Evolutionary conservation across 2,329 filamentous ascomycete species (phyloP), one percentile per base, ranked within the genome.

Genomic region (Diaporthe velutina): DNA sequence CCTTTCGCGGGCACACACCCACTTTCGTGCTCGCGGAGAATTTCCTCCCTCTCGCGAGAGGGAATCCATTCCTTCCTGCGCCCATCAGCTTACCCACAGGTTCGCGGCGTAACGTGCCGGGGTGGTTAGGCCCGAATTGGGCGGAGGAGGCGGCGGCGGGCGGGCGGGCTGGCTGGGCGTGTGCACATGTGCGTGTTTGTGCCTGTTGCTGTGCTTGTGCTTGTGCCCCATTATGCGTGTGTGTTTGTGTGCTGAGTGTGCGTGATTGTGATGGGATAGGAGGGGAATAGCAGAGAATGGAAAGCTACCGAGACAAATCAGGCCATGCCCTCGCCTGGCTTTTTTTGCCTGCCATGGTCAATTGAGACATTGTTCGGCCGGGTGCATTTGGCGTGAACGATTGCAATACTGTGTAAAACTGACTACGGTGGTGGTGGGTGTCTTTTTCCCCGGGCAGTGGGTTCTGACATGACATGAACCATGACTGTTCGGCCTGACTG

Each of bases 391-490:
- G 66, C 42, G n/a, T 58, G 58, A 58, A 45, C 48, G n/a, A 54
- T 25, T 25, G 15, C 30, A 15, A 22, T 30, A 38, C 52, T 42
- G 8, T 28, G 38, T 8, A 17, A 17, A 30, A 19, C 10, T 15
- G 25, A 54, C 15, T 54, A 15, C 15, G 19, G 10, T 33, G 28
- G 55, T 30, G 38, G 52, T 30, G 22, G 25, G 54, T 33, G 40
- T 38, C 17, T 38, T 33, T 17, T 28, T 42, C 33, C 64, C 64
- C 12, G 30, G 42, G 13, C 42, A 25, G 57, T 64, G 57, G 58
- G 70, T 71, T 61, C 55, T 71, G 70, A 71, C 70, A 67, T 67
- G 61, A 67, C 48, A 40, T 54, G 64, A 28, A 54, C 22, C 30
- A 42, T 61, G 42, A 40, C 55, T 54, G 17, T 54, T 52, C 57